Percentiles rank a stretch among this genome's conserved stretches.
phyloP scores from a whole-genome alignment of 2,329 filamentous ascomycete genomes.

The Botrytis hyacinthi region DNA sequence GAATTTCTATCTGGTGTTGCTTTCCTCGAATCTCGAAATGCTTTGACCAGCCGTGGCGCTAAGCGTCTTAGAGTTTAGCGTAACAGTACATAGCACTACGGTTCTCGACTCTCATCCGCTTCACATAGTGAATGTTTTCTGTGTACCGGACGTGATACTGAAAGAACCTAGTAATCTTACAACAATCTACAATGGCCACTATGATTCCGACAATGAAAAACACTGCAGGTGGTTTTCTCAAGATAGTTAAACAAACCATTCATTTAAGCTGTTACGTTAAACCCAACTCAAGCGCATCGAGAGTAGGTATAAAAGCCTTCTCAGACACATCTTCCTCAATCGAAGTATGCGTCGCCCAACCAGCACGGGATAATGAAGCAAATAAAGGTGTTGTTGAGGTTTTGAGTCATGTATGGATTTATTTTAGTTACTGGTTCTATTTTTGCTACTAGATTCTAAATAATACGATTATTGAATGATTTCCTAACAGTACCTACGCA shows the following conservation, averaged over 20 bases:
- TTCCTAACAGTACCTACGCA: slow-evolving; percentile 34
- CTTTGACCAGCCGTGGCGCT: not conserved
- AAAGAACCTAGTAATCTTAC: not conserved
- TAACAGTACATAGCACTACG: not conserved
- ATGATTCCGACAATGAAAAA: not conserved
- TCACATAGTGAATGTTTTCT: not conserved
- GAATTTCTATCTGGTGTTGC: not conserved
- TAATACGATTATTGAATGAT: not conserved
- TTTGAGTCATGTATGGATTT: slow-evolving; percentile 53
- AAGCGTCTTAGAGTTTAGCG: not conserved
- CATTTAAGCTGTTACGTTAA: slow-evolving; percentile 66
- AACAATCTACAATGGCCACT: not conserved
- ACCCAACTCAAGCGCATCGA: slow-evolving; percentile 59
- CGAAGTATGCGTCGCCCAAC: slow-evolving; percentile 64
- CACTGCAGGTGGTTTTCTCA: not conserved
- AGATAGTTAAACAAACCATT: slow-evolving; percentile 38
- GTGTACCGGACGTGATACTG: not conserved
- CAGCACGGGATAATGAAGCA: slow-evolving; percentile 64
- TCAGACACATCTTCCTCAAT: slow-evolving; percentile 56
- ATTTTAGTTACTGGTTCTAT: not conserved
- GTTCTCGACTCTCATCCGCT: not conserved
- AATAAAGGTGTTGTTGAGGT: slow-evolving; percentile 65
- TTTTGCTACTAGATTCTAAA: not conserved
- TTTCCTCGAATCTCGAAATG: slow-evolving; percentile 13
- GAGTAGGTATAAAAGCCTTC: slow-evolving; percentile 54